Conservation (phyloP, 2,329 filamentous ascomycete species). For the Pseudogymnoascus sp. region DNA sequence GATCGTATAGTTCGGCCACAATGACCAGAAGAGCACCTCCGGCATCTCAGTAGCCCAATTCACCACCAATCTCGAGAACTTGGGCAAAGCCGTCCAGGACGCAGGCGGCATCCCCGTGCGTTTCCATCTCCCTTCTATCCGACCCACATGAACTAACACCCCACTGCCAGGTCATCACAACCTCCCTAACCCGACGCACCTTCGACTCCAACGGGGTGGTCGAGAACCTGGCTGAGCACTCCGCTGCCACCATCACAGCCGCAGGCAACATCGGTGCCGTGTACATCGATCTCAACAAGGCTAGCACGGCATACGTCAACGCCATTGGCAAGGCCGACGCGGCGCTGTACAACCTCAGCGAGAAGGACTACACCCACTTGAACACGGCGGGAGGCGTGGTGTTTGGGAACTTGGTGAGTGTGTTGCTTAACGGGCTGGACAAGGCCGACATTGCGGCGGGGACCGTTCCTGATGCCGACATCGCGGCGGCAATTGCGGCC, state of each 20-base stretch:
- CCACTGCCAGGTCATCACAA: conserved; percentile 32
- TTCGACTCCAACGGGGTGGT: conserved; percentile 34
- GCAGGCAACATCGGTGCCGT: conserved; percentile 28
- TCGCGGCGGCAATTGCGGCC: conserved; percentile 14
- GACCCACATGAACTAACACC: background rate
- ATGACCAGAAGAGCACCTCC: conserved; percentile 38
- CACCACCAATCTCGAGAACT: conserved; percentile 34
- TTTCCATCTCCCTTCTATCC: background rate
- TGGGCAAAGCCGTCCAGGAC: conserved; percentile 20
- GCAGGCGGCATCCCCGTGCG: conserved; percentile 22
- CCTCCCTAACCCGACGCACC: conserved; percentile 36
- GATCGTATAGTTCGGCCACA: conserved; percentile 36
- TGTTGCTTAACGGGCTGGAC: conserved; percentile 26
- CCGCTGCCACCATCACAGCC: conserved; percentile 33
- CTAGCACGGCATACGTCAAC: conserved; percentile 38
- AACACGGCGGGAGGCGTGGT: conserved; percentile 38
- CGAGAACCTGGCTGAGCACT: conserved; percentile 35
- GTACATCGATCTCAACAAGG: conserved; percentile 39
- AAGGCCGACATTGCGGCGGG: conserved; percentile 4
- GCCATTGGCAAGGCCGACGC: conserved; percentile 36
- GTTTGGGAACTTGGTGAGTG: conserved; percentile 40
- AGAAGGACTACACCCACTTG: conserved; percentile 43
- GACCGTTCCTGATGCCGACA: conserved; percentile 13
- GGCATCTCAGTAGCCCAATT: conserved; percentile 32
- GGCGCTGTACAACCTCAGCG: conserved; percentile 35